Base-by-base conservation (phyloP, 345 rosid genomes). In the Melaleuca alternifolia region DNA sequence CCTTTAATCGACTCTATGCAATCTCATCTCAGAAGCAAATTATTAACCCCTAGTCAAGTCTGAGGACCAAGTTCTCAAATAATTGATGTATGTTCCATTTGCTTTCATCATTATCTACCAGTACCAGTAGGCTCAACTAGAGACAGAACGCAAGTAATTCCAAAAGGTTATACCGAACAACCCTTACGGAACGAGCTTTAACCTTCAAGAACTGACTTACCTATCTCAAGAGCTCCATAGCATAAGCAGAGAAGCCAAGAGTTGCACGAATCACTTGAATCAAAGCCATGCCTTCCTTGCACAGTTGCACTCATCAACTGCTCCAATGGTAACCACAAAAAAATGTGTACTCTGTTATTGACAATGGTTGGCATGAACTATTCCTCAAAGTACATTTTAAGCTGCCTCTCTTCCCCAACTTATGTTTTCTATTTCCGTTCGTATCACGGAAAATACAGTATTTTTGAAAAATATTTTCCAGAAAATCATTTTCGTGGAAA, bases 401-500 rank as follows among this genome's bases (percentile, higher is more conserved):
- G 11, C 57, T 0, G 0, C 9, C 57, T 0, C 57, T 21, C 0
- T 54, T 54, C 18, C 26, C 57, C 21, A 21, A 54, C 57, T 21
- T 54, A 21, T 0, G 26, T 21, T 54, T 21, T n/a, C n/a, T n/a
- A n/a, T n/a, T n/a, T n/a, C n/a, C n/a, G n/a, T n/a, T n/a, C n/a
- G n/a, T n/a, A n/a, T n/a, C n/a, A n/a, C n/a, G n/a, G n/a, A n/a
- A n/a, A n/a, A n/a, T n/a, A n/a, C n/a, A n/a, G n/a, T n/a, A n/a
- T n/a, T n/a, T n/a, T n/a, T n/a, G n/a, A n/a, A n/a, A n/a, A n/a
- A n/a, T n/a, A n/a, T n/a, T n/a, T n/a, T n/a, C n/a, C n/a, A n/a
- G n/a, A n/a, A n/a, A n/a, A n/a, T n/a, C n/a, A n/a, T n/a, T n/a
- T n/a, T n/a, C n/a, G n/a, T n/a, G n/a, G n/a, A n/a, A n/a, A n/a